Conservation (phyloP, 495 filamentous ascomycete genomes). For the Penicillium tannophilum region DNA sequence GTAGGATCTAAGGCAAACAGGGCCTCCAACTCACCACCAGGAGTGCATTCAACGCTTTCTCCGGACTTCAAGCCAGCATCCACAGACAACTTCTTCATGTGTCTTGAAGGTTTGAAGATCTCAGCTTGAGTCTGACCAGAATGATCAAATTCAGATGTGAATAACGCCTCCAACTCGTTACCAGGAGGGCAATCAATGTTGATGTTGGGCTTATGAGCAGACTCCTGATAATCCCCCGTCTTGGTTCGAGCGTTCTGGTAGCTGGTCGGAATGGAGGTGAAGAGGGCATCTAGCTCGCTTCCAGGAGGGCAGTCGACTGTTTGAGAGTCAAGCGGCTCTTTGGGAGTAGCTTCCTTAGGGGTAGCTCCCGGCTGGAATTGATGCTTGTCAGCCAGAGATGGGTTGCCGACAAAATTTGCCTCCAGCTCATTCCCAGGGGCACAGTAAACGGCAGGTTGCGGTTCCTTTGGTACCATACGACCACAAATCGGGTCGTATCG, state of each 20-base stretch:
- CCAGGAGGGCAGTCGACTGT: slow-evolving; percentile 14
- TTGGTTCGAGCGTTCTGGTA: not conserved
- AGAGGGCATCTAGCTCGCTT: slow-evolving; percentile 19
- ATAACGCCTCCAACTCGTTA: slow-evolving; percentile 16
- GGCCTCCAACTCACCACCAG: slow-evolving; percentile 19
- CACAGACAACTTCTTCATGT: slow-evolving; percentile 3
- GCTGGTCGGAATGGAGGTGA: slow-evolving; percentile 10
- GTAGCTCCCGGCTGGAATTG: not conserved
- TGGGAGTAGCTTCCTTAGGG: not conserved
- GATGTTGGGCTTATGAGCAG: not conserved
- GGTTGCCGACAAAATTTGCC: slow-evolving; percentile 10
- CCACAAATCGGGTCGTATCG: slow-evolving; percentile 46
- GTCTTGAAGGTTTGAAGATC: not conserved
- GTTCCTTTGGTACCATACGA: slow-evolving; percentile 35
- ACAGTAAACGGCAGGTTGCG: slow-evolving; percentile 15
- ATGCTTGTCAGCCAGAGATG: not conserved
- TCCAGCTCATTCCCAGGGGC: slow-evolving; percentile 15
- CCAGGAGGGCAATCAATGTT: slow-evolving; percentile 16
- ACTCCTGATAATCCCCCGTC: not conserved
- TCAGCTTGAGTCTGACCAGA: not conserved
- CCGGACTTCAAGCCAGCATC: not conserved
- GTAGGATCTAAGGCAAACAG: slow-evolving; percentile 10
- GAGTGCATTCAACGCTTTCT: slow-evolving; percentile 9
- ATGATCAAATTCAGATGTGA: slow-evolving; percentile 6
- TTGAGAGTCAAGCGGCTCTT: not conserved